These are phyloP conservation scores for Umbelopsis vinacea DNA, from an alignment of 192 early-diverging fungal species.

Conservation along the genomic window DNA sequence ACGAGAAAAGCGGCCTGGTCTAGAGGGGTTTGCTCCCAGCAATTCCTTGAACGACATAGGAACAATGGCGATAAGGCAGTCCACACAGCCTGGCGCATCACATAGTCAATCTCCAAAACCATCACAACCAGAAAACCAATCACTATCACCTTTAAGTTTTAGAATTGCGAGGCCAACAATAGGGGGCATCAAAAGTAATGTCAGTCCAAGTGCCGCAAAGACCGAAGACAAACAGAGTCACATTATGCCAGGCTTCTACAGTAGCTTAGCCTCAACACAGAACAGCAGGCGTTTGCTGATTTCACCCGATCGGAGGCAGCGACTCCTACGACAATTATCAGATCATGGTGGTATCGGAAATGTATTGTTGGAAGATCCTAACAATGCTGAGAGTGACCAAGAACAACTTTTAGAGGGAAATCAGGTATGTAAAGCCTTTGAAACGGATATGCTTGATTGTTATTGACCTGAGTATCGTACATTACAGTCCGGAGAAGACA, in stretches of 20 bases:
- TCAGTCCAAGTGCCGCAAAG: not conserved
- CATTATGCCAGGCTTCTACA: constrained; percentile 7
- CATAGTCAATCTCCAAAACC: not conserved
- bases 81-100: not conserved
- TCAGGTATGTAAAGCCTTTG: not conserved
- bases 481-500: not conserved
- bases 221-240: not conserved
- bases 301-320: constrained; percentile 7
- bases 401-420: not conserved
- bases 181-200: not conserved
- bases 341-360: constrained; percentile 9
- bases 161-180: constrained; percentile 1
- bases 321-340: not conserved
- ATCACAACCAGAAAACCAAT: not conserved
- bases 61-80: not conserved
- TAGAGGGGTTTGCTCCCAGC: constrained; percentile 15
- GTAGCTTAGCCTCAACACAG: constrained; percentile 7
- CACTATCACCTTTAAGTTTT: not conserved
- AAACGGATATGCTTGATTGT: not conserved
- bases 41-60: not conserved
- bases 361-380: not conserved
- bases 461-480: not conserved
- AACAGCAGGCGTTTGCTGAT: not conserved
- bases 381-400: not conserved
- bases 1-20: not conserved